Conservation (phyloP, 1,284 basidiomycete genomes). For the Sporisorium scitamineum region DNA sequence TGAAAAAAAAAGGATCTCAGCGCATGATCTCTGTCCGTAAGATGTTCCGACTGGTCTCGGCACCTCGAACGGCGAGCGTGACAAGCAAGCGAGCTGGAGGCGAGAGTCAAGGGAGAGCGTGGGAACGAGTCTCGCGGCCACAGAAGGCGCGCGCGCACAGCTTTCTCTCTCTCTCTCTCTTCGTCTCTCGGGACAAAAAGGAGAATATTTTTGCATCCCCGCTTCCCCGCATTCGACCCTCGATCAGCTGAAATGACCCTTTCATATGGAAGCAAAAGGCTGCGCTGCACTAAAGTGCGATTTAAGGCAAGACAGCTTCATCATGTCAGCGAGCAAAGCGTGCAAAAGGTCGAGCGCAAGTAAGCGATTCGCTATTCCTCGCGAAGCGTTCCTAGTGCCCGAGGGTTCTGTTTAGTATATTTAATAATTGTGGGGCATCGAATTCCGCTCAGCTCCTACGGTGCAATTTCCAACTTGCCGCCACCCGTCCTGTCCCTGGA, state of each 20-base stretch:
- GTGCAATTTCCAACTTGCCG: no score
- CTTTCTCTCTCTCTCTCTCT: no score
- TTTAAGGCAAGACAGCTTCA: neutral
- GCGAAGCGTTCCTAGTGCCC: neutral
- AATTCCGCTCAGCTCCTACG: neutral
- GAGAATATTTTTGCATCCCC: neutral
- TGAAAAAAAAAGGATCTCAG: no score
- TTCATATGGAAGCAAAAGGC: neutral
- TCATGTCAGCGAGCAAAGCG: neutral
- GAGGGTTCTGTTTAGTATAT: no score
- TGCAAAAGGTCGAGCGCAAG: neutral
- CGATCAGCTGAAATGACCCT: constrained; percentile 5
- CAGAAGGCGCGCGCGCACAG: neutral
- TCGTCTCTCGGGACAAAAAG: no score
- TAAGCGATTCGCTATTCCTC: neutral
- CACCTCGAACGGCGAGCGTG: neutral
- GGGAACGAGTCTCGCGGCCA: neutral
- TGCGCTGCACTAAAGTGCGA: neutral
- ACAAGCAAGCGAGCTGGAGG: constrained; percentile 1
- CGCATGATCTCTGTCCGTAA: no score
- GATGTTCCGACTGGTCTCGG: neutral
- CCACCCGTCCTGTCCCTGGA: no score
- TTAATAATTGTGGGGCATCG: neutral
- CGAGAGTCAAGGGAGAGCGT: constrained; percentile 5
- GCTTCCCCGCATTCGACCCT: constrained; percentile 9